Evolutionary conservation across 2,329 filamentous ascomycete species (phyloP).

Genomic region (Calonectria leucothoes): DNA sequence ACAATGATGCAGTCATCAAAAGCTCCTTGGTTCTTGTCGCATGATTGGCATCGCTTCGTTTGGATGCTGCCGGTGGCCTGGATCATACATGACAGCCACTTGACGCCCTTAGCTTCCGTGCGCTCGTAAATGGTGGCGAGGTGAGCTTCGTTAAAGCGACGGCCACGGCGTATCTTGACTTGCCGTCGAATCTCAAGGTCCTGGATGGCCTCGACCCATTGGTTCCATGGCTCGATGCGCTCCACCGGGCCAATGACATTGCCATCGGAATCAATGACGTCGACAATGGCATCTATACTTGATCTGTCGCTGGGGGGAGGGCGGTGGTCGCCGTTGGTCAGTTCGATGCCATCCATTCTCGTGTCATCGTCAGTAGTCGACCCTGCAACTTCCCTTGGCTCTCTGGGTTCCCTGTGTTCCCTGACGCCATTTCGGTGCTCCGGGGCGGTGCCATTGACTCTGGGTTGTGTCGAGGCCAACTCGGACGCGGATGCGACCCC

Average conservation of each 20-base stretch:
- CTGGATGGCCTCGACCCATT: slow-evolving; percentile 53
- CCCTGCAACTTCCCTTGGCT: slow-evolving; percentile 2
- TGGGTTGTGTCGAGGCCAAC: slow-evolving; percentile 10
- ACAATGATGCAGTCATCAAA: slow-evolving; percentile 60
- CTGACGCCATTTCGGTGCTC: neutral
- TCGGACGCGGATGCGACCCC: slow-evolving; percentile 21
- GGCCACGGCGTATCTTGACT: slow-evolving; percentile 55
- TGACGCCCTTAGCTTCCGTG: slow-evolving; percentile 55
- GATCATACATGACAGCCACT: slow-evolving; percentile 62
- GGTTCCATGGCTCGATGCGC: slow-evolving; percentile 52
- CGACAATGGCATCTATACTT: slow-evolving; percentile 39
- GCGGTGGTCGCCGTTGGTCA: slow-evolving; percentile 19
- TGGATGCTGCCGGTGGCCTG: slow-evolving; percentile 60
- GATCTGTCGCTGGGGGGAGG: neutral
- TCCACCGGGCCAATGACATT: slow-evolving; percentile 51
- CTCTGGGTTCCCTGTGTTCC: neutral
- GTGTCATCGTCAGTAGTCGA: slow-evolving; percentile 14
- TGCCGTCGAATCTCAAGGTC: slow-evolving; percentile 51
- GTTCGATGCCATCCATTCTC: slow-evolving; percentile 36
- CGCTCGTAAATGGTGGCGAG: slow-evolving; percentile 56
- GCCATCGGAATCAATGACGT: slow-evolving; percentile 53
- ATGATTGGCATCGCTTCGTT: slow-evolving; percentile 53
- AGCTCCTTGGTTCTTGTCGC: slow-evolving; percentile 55
- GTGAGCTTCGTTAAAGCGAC: slow-evolving; percentile 54
- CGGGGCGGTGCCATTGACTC: slow-evolving; percentile 25